Evolutionary conservation across 2,329 filamentous ascomycete genomes (phyloP).

Genomic region (Rhinocladiella similis): DNA sequence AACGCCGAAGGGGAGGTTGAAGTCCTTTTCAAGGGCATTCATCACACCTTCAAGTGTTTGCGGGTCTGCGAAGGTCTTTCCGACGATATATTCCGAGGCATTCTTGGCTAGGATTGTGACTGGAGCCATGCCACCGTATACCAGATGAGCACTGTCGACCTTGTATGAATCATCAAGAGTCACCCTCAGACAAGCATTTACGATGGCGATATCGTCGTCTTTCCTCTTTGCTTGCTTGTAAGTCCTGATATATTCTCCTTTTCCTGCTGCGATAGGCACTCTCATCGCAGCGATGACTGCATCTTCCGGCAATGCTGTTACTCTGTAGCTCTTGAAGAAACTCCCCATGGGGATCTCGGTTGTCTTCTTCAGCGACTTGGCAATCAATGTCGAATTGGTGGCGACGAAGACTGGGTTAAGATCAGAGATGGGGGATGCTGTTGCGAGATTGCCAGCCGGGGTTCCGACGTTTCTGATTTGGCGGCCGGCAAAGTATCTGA

Average conservation of each 20-base stretch:
- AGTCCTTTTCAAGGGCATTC: constrained; percentile 85
- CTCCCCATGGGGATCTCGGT: constrained; percentile 86
- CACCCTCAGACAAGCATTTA: constrained; percentile 81
- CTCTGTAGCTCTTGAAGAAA: constrained; percentile 91
- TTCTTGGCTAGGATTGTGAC: constrained; percentile 84
- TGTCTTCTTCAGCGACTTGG: constrained; percentile 71
- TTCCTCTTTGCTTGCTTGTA: constrained; percentile 98
- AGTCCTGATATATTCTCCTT: constrained; percentile 79
- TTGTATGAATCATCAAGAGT: constrained; percentile 67
- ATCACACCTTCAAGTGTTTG: constrained; percentile 86
- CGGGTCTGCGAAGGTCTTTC: constrained; percentile 76
- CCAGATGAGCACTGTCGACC: constrained; percentile 74
- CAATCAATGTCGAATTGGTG: constrained; percentile 76
- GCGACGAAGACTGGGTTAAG: constrained; percentile 92
- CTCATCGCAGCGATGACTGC: constrained; percentile 83
- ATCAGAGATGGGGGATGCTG: constrained; percentile 94
- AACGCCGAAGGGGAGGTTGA: constrained; percentile 84
- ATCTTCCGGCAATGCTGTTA: constrained; percentile 76
- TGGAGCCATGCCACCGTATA: constrained; percentile 94
- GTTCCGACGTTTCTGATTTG: constrained; percentile 98
- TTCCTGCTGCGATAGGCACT: constrained; percentile 74
- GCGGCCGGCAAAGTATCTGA: constrained; percentile 89
- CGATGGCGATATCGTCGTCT: constrained; percentile 97
- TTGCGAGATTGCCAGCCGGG: constrained; percentile 89
- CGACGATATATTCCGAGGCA: constrained; percentile 70